Evolutionary conservation across 1,284 basidiomycete genomes (phyloP), one percentile per base, ranked within the genome.

Genomic region (Neolentinus lepideus): DNA sequence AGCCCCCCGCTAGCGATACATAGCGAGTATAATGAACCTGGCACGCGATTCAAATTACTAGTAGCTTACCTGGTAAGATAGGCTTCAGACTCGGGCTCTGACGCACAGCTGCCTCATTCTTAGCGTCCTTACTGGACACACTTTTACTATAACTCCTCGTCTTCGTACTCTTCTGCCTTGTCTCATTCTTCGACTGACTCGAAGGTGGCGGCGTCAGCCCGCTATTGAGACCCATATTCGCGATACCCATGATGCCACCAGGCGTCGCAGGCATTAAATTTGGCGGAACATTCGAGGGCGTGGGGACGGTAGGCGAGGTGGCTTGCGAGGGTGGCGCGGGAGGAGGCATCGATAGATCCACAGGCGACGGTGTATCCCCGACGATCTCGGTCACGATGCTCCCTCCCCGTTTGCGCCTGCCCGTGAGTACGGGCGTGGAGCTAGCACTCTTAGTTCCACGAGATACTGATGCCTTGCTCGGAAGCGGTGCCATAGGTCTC

Each of bases 181-280:
- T 51, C 47, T 57, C 57, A 2, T 67, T 63, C 61, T 64, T 69
- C 24, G 67, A 54, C 54, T 67, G 56, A 14, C 54, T 45, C 26
- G 65, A 59, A 25, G 60, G 52, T 26, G 61, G 64, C 12, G 73
- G 67, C 1, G 64, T 62, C 21, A 79, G 66, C 38, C 75, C 72
- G 57, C 74, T 77, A 51, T 75, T 76, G 48, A 80, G 73, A 6
- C 80, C 80, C 16, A 85, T 65, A 38, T 79, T 71, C 1, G 84
- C 85, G 16, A 95, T 76, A 59, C 93, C 93, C 89, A 95, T 90
- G 62, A 94, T 84, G 59, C 81, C 89, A 0, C 90, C 87, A 0
- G 92, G 92, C 0, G 92, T 95, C 54, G 92, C 90, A 3, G 92
- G 92, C 10, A 80, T 80, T 50, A 92, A 73, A 24, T 75, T 69